These are phyloP conservation scores for Houttuynia cordata DNA, from an alignment of 164 flowering plant species.

Conservation along the genomic window DNA sequence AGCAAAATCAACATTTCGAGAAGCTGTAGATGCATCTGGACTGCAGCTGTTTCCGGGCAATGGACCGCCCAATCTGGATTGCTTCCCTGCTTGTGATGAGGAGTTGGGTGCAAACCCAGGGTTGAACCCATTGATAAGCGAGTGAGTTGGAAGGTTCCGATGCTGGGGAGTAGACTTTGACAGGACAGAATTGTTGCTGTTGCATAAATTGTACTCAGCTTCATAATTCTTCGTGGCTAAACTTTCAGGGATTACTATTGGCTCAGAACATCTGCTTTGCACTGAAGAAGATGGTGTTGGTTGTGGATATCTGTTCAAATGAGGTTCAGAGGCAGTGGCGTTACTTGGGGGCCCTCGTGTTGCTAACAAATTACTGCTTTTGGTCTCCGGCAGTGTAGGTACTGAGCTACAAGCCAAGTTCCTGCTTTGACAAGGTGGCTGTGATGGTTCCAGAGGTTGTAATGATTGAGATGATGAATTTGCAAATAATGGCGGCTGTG, in stretches of 20 bases:
- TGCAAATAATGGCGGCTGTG: conserved; percentile 1
- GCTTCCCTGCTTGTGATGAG: conserved; percentile 18
- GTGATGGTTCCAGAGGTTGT: conserved; percentile 3
- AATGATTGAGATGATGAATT: conserved; percentile 1
- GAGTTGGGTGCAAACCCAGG: conserved; percentile 14
- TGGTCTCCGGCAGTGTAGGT: conserved; percentile 8
- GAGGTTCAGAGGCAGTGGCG: conserved; percentile 9
- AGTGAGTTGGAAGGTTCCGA: conserved; percentile 13
- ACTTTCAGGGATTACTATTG: conserved; percentile 13
- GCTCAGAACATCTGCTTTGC: conserved; percentile 10
- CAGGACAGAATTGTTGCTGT: conserved; percentile 6
- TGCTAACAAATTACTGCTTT: conserved; percentile 12
- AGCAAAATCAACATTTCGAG: conserved; percentile 14
- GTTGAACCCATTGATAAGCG: conserved; percentile 18
- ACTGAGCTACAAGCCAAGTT: conserved; percentile 4
- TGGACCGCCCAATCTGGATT: conserved; percentile 4
- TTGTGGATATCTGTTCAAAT: conserved; percentile 10
- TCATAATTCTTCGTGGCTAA: conserved; percentile 15
- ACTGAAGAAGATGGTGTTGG: conserved; percentile 7
- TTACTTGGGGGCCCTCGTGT: conserved; percentile 12
- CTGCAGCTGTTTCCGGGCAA: conserved; percentile 6
- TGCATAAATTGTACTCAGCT: conserved; percentile 11
- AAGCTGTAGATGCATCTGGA: conserved; percentile 12
- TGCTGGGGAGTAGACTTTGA: conserved; percentile 20
- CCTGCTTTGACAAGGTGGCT: conserved; percentile 12